Conservation (phyloP, 192 early-diverging fungal genomes). For the Diversispora epigaea region DNA sequence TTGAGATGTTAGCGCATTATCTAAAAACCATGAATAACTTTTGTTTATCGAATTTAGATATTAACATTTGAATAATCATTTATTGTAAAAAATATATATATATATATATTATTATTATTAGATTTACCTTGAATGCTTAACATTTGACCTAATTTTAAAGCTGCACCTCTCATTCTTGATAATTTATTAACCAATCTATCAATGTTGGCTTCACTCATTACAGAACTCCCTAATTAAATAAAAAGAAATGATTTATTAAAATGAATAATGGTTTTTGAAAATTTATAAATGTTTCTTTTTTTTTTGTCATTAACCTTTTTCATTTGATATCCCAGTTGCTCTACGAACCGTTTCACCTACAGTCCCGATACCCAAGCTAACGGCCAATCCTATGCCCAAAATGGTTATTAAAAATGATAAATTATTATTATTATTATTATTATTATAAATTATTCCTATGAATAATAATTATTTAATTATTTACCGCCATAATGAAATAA, state of each 20-base stretch:
- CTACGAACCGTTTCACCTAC: conserved; percentile 64
- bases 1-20: conserved; percentile 74
- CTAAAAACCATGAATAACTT: conserved; percentile 32
- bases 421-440: neutral
- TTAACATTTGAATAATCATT: neutral
- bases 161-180: conserved; percentile 92
- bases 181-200: conserved; percentile 85
- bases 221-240: conserved; percentile 42
- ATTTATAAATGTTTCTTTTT: no score
- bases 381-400: conserved; percentile 63
- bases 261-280: neutral
- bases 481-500: conserved; percentile 80
- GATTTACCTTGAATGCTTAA: conserved; percentile 85
- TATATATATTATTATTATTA: neutral
- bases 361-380: conserved; percentile 71
- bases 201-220: conserved; percentile 73
- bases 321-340: conserved; percentile 51
- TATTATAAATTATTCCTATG: neutral
- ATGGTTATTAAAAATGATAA: neutral
- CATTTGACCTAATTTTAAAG: conserved; percentile 97
- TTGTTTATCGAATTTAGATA: no score
- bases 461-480: neutral
- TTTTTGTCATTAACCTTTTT: neutral
- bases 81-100: neutral
- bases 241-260: neutral